Evolutionary conservation across 164 flowering plant genomes (phyloP), one percentile per base, ranked within the genome.

Genomic region (Vitis vinifera): DNA sequence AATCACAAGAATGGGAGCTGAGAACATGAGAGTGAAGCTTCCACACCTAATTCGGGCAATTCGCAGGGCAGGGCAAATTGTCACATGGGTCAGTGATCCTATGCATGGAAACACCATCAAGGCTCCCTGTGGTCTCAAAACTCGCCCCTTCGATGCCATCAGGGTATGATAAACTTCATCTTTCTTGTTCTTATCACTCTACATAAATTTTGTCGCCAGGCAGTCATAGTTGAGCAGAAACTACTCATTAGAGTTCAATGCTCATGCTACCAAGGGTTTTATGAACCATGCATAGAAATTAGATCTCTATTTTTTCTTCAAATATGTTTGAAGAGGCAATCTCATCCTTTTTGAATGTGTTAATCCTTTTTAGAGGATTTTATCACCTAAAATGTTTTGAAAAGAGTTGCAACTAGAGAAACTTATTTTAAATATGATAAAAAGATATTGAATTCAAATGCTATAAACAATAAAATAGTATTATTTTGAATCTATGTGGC

Each of bases 61-160:
- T 14, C 96, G 97, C 57, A 52, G 89, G 15, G 83, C 90, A 15
- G 97, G 98, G 11, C 96, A 86, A 70, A 88, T 90, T 58, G 97
- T 94, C 63, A 94, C 97, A 17, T 94, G 98, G 98, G 98, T 94
- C 80, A 87, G 92, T 68, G 98, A 94, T 73, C 97, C 98, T 13
- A 91, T 93, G 98, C 98, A 93, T 69, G 97, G 98, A 31, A 91
- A 93, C 84, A 90, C 98, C 79, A 93, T 89, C 66, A 93, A 93
- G 75, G 98, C 98, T 71, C 98, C 98, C 10, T 90, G 93, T 44
- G 98, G 98, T 66, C 94, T 91, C 75, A 91, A 93, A 76, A 93
- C 98, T 53, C 93, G 97, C 61, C 93, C 98, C 55, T 93, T 93
- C 31, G 98, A 93, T 66, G 70, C 98, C n/a, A 93, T 91, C 70